Evolutionary conservation across 1,284 basidiomycete genomes (phyloP).

Genomic region (Ustilago bromivora): DNA sequence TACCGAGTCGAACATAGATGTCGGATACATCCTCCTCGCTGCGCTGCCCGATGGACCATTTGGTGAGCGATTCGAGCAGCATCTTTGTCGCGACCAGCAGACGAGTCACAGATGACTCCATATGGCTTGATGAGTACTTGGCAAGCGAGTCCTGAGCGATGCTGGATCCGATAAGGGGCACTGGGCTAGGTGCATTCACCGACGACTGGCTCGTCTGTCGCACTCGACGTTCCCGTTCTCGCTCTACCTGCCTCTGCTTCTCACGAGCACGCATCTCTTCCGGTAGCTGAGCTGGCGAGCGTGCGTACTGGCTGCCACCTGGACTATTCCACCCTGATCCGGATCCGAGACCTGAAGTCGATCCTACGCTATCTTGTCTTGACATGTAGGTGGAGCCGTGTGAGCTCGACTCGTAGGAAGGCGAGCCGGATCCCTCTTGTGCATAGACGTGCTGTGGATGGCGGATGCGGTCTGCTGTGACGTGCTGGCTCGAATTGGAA

Average conservation of each 20-base stretch:
- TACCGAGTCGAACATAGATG: constrained; percentile 94
- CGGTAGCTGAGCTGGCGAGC: constrained; percentile 50
- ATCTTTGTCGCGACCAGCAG: constrained; percentile 94
- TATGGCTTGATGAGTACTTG: constrained; percentile 70
- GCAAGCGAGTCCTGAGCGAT: constrained; percentile 24
- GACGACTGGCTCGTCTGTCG: constrained; percentile 45
- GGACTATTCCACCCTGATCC: constrained; percentile 32
- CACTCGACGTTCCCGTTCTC: constrained; percentile 41
- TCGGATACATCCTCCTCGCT: constrained; percentile 90
- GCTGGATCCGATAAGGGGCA: constrained; percentile 7
- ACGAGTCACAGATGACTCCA: constrained; percentile 92
- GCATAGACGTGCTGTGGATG: constrained; percentile 49
- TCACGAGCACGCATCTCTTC: constrained; percentile 55
- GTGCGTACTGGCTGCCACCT: constrained; percentile 18
- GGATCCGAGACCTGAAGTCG: constrained; percentile 21
- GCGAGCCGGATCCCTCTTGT: constrained; percentile 30
- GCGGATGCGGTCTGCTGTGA: constrained; percentile 48
- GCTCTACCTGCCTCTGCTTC: constrained; percentile 43
- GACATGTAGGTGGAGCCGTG: constrained; percentile 30
- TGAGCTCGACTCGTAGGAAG: constrained; percentile 22
- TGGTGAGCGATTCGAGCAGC: constrained; percentile 88
- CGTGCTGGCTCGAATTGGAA: constrained; percentile 22
- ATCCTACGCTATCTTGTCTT: constrained; percentile 46
- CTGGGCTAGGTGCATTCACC: constrained; percentile 14
- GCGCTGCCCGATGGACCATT: constrained; percentile 75